Evolutionary conservation across 768 basidiomycete species (phyloP), one percentile per base, ranked within the genome.

Genomic region (Sporobolomyces phaffii): DNA sequence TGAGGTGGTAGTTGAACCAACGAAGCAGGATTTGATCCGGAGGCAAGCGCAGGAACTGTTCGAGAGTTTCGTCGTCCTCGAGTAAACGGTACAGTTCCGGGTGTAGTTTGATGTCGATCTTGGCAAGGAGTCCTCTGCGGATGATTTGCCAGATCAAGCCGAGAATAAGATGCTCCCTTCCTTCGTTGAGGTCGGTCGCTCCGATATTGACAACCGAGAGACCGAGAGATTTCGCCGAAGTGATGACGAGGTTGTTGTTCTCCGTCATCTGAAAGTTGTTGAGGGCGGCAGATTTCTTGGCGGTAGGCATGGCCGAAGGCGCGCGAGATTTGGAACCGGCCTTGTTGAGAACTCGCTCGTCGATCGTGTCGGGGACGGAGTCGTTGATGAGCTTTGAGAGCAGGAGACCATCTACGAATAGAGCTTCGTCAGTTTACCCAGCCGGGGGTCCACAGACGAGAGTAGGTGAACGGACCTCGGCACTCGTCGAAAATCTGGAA

Each of bases 131-230:
- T 73, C 96, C 96, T 63, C 90, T 82, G 49, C 96, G 84, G 73
- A 99, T 99, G 80, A 99, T 84, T 79, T 99, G 96, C 96, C 96
- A 98, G 76, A 98, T 98, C 72, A 99, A 81, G 26, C 96, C 96
- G 13, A 99, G 85, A 72, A 99, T 97, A 56, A 99, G 83, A 80
- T 98, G 94, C 76, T 99, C 94, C 64, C 89, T 81, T 20, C 94
- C 92, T 70, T 94, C 93, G 33, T 91, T 83, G 56, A 99, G 81
- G 80, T 99, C 96, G 4, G 85, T 82, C 0, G 94, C 88, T 29
- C 96, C 96, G 70, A 99, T 97, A 79, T 99, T 99, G 79, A 99
- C 94, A 60, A 97, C 92, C 3, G 91, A 94, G 76, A 96, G 96
- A 41, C 96, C 94, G 72, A 99, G 98, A 77, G 89, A 93, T 80